These are phyloP conservation scores for Brassica rapa DNA, from an alignment of 345 rosid species.

Conservation along the genomic window DNA sequence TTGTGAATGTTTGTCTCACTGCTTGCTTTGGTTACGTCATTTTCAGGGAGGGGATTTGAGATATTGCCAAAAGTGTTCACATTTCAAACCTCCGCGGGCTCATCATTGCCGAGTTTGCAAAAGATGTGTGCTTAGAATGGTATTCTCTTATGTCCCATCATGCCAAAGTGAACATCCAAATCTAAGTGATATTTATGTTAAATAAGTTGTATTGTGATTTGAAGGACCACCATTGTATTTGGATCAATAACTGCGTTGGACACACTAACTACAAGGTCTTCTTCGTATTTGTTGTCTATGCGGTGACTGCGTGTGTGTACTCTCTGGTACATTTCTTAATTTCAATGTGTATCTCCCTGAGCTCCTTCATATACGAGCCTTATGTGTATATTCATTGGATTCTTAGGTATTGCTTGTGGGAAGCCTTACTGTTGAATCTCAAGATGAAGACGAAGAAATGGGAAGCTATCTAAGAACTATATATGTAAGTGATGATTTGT, in stretches of 20 bases:
- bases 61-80: constrained; percentile 89
- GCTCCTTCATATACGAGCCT: background rate
- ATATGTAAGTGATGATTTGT: constrained; percentile 50
- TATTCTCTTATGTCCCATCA: constrained; percentile 38
- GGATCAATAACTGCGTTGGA: constrained; percentile 96
- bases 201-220: constrained; percentile 45
- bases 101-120: constrained; percentile 94
- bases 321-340: constrained; percentile 62
- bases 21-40: constrained; percentile 19
- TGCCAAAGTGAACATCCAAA: constrained; percentile 5
- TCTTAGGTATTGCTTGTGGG: constrained; percentile 85
- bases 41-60: constrained; percentile 92
- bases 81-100: constrained; percentile 87
- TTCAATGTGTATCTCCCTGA: background rate
- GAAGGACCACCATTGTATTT: constrained; percentile 95
- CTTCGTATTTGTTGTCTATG: constrained; percentile 76
- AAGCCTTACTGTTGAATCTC: constrained; percentile 68
- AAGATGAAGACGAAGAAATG: constrained; percentile 60
- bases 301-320: constrained; percentile 71
- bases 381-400: constrained; percentile 13
- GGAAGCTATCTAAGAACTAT: constrained; percentile 60
- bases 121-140: constrained; percentile 93
- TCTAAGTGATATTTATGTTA: constrained; percentile 39
- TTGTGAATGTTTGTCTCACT: constrained; percentile 4
- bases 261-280: constrained; percentile 90